A percentile compares a stretch with the other conserved stretches of the same genome.
phyloP scores from a whole-genome alignment of 108 stramenopile genomes.

The Nitzschia inconspicua region DNA sequence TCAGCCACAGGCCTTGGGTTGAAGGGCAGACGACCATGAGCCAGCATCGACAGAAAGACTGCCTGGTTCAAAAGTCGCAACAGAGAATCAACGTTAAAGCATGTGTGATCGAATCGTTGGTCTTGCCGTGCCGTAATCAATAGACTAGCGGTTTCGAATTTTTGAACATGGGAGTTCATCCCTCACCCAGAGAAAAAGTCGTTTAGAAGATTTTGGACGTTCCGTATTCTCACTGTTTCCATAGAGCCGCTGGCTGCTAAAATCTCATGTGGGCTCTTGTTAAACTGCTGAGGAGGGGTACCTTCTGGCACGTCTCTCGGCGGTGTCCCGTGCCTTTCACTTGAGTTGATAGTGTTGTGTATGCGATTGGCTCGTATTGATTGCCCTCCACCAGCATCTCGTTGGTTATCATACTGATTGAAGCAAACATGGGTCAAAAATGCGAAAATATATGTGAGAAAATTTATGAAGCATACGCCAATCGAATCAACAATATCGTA shows the following conservation, averaged over 20 bases:
- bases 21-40: too few relatives aligned
- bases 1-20: too few relatives aligned
- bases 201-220: conserved; percentile 25
- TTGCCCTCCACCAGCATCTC: conserved; percentile 14
- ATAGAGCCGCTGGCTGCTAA: conserved; percentile 43
- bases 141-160: too few relatives aligned
- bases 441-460: not conserved
- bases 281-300: conserved; percentile 5
- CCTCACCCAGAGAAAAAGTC: too few relatives aligned
- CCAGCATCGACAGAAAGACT: too few relatives aligned
- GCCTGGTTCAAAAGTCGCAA: too few relatives aligned
- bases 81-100: too few relatives aligned
- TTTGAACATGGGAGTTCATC: too few relatives aligned
- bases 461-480: not conserved
- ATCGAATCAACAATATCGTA: not conserved
- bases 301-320: conserved; percentile 2
- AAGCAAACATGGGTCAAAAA: not conserved
- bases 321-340: conserved; percentile 3
- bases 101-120: too few relatives aligned
- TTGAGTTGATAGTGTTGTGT: conserved; percentile 14
- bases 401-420: conserved; percentile 36
- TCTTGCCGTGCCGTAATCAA: too few relatives aligned
- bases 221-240: conserved; percentile 43
- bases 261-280: conserved; percentile 46
- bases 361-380: conserved; percentile 27